phyloP scores from a whole-genome alignment of 345 rosid genomes.

The Dovyalis caffra region DNA sequence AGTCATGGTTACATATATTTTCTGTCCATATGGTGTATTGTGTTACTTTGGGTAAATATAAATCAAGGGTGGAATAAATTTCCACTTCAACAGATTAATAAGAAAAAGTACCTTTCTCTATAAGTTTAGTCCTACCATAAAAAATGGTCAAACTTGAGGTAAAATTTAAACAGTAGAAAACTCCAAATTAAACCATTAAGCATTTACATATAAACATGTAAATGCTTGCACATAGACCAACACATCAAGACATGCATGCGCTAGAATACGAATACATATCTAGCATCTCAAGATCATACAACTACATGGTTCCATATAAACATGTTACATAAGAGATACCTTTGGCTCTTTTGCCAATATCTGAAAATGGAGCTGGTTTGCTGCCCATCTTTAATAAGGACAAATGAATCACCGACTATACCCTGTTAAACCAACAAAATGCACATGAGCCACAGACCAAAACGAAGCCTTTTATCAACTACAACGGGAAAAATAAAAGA shows the following conservation, averaged over 20 bases:
- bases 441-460: neutral
- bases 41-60: neutral
- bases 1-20: neutral
- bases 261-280: neutral
- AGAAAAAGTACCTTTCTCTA: neutral
- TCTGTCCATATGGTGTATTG: neutral
- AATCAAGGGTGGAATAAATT: neutral
- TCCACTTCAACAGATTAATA: neutral
- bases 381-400: conserved; percentile 46
- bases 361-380: conserved; percentile 73
- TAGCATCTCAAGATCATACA: neutral
- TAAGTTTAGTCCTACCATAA: neutral
- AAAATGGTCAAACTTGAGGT: neutral
- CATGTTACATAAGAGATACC: conserved; percentile 30
- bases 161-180: neutral
- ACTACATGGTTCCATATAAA: neutral
- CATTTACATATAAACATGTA: neutral
- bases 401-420: conserved; percentile 15
- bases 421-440: conserved; percentile 8
- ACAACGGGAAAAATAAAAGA: neutral
- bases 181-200: neutral
- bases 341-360: conserved; percentile 72
- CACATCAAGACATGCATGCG: neutral
- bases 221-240: neutral
- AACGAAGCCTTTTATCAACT: neutral